Conservation (phyloP, 2,329 filamentous ascomycete genomes). For the Aaosphaeria pasadenensis region DNA sequence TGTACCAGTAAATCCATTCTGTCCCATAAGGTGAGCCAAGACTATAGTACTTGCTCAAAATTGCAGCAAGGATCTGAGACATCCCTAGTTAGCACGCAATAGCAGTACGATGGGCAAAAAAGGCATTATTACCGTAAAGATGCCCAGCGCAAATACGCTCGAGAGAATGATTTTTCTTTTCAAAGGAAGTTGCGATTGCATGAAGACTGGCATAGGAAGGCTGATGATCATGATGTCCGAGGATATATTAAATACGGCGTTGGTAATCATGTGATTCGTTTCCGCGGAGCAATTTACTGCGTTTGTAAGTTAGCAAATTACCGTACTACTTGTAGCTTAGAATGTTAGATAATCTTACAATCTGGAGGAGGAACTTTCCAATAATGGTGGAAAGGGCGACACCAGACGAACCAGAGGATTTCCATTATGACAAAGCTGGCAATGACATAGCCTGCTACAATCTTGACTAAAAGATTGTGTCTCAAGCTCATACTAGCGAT, state of each 20-base stretch:
- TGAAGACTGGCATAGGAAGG: slow-evolving; percentile 46
- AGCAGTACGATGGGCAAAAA: neutral
- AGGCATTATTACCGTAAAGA: slow-evolving; percentile 32
- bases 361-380: slow-evolving; percentile 47
- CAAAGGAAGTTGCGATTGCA: slow-evolving; percentile 40
- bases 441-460: slow-evolving; percentile 46
- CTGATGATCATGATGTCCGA: slow-evolving; percentile 46
- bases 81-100: slow-evolving; percentile 31
- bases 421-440: slow-evolving; percentile 49
- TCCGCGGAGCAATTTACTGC: slow-evolving; percentile 20
- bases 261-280: slow-evolving; percentile 37
- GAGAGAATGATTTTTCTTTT: slow-evolving; percentile 55
- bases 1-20: slow-evolving; percentile 32
- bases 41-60: slow-evolving; percentile 48
- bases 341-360: no score
- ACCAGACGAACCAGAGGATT: slow-evolving; percentile 54
- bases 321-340: no score
- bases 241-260: slow-evolving; percentile 43
- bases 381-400: slow-evolving; percentile 51
- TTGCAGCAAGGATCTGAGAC: slow-evolving; percentile 48
- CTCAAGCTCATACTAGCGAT: neutral
- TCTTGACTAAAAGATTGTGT: slow-evolving; percentile 38
- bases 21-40: slow-evolving; percentile 21
- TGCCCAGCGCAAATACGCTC: slow-evolving; percentile 51
- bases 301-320: no score